A percentile compares a stretch with the other conserved stretches of the same genome.
Conservation (phyloP, 805 yeast species). For the Nakazawaea populi region DNA sequence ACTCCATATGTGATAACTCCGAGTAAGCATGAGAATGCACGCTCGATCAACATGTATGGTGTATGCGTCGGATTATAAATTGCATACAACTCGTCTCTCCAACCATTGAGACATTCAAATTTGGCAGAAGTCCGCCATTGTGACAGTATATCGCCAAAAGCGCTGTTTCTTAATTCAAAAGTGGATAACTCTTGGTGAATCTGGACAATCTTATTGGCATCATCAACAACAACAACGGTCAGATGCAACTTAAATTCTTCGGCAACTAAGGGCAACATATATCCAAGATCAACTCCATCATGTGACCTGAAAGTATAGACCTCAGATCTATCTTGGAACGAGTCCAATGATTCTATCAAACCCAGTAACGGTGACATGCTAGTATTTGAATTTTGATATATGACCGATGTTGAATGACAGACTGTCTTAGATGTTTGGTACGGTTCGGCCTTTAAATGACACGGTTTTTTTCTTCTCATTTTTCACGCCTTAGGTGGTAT, state of each 20-base stretch:
- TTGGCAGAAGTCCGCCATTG: slow-evolving; percentile 29
- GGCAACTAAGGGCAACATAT: slow-evolving; percentile 28
- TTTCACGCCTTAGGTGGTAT: no score
- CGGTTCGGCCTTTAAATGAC: no score
- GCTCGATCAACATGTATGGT: slow-evolving; percentile 68
- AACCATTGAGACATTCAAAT: slow-evolving; percentile 47
- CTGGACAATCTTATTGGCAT: slow-evolving; percentile 19
- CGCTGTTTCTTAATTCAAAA: slow-evolving; percentile 32
- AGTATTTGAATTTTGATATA: no score
- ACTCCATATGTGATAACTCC: slow-evolving; percentile 91
- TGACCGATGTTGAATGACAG: no score
- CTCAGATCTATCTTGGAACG: slow-evolving; percentile 15
- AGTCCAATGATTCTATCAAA: slow-evolving; percentile 16
- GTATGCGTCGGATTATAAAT: slow-evolving; percentile 50
- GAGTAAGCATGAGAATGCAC: slow-evolving; percentile 73
- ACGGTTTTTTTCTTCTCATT: no score
- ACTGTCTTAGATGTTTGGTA: no score
- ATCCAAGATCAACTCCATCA: slow-evolving; percentile 31
- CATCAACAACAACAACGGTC: slow-evolving; percentile 22
- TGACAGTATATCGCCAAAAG: slow-evolving; percentile 37
- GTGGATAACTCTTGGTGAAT: slow-evolving; percentile 26
- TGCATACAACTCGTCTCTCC: slow-evolving; percentile 84
- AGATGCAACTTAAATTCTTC: slow-evolving; percentile 18
- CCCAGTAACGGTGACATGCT: not conserved
- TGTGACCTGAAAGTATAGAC: slow-evolving; percentile 32